phyloP scores from a whole-genome alignment of 306 rosid species.

The Hylodesmum podocarpum region DNA sequence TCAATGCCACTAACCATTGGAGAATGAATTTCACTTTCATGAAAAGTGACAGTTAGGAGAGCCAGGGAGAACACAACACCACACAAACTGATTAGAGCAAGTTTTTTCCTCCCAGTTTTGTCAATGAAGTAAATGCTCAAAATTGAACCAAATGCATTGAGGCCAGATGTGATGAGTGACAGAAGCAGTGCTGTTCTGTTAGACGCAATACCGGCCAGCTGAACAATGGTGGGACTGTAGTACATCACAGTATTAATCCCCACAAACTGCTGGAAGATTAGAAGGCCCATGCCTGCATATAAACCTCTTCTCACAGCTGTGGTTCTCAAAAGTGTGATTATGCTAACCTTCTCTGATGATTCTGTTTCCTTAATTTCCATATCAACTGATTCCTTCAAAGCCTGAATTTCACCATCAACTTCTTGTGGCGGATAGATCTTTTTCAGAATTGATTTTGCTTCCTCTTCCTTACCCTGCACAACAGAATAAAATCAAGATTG shows the following conservation, averaged over 20 bases:
- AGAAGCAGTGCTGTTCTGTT: conserved; percentile 56
- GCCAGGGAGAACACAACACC: conserved; percentile 45
- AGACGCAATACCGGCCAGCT: conserved; percentile 56
- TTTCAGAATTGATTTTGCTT: conserved; percentile 38
- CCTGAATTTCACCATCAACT: conserved; percentile 44
- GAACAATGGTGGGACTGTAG: conserved; percentile 64
- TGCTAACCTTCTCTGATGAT: conserved; percentile 32
- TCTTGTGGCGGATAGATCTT: conserved; percentile 43
- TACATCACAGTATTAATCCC: conserved; percentile 74
- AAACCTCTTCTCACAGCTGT: conserved; percentile 53
- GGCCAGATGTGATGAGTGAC: conserved; percentile 55
- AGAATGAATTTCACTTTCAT: conserved; percentile 42
- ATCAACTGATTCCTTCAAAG: conserved; percentile 49
- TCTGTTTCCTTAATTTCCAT: conserved; percentile 32
- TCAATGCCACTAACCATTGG: conserved; percentile 37
- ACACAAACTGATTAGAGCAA: conserved; percentile 41
- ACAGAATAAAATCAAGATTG: not conserved
- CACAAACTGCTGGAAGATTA: conserved; percentile 61
- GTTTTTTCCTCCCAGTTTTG: conserved; percentile 55
- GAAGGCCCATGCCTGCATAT: conserved; percentile 59
- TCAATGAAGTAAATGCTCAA: conserved; percentile 63
- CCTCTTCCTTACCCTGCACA: conserved; percentile 54
- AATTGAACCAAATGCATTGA: conserved; percentile 55
- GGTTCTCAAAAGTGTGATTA: conserved; percentile 38
- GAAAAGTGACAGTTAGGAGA: conserved; percentile 44